Evolutionary conservation across 306 rosid genomes (phyloP), one percentile per base, ranked within the genome.

Genomic region (Arachis hypogaea): DNA sequence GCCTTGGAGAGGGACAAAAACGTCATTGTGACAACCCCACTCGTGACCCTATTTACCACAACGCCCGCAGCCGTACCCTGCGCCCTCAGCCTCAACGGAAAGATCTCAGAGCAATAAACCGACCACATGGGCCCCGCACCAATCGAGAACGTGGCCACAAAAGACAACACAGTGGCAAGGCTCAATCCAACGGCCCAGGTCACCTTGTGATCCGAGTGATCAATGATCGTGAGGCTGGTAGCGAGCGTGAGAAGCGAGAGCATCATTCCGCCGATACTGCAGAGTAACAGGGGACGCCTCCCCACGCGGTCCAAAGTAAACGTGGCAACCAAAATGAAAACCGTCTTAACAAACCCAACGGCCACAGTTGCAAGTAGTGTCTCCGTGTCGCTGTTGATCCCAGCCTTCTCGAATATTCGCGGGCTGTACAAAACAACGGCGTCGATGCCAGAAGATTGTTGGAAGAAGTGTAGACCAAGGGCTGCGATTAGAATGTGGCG

Each of bases 341-440:
- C 0, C 0, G 97, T 93, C 63, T 93, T 93, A 0, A 63, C 69
- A 36, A 84, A 65, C 66, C 97, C 98, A 9, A 93, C 96, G 71
- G 91, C 98, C 10, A 93, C 74, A 4, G 97, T 93, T 0, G 85
- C 90, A 0, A 89, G 90, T 7, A 93, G 86, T 56, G 7, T 14
- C 0, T 71, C 16, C 0, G 69, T 60, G 3, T 77, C 9, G 0
- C 71, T 7, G 0, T 7, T 86, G 78, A 91, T 83, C 10, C 98
- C 96, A 0, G 93, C 97, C 45, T 90, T 85, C 4, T 66, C 36
- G 63, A 93, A 93, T 66, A 93, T 91, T 1, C 38, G 70, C 0
- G 98, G 98, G 42, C 93, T 85, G 77, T 91, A 91, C 8, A 93
- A 70, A 71, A 93, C 96, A 50, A 93, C 92, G 1, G 96, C 85